A percentile compares a stretch with the other conserved stretches of the same genome.
These are phyloP conservation scores for Fusarium domesticum DNA, from an alignment of 2,329 filamentous ascomycete genomes.

Conservation along the genomic window DNA sequence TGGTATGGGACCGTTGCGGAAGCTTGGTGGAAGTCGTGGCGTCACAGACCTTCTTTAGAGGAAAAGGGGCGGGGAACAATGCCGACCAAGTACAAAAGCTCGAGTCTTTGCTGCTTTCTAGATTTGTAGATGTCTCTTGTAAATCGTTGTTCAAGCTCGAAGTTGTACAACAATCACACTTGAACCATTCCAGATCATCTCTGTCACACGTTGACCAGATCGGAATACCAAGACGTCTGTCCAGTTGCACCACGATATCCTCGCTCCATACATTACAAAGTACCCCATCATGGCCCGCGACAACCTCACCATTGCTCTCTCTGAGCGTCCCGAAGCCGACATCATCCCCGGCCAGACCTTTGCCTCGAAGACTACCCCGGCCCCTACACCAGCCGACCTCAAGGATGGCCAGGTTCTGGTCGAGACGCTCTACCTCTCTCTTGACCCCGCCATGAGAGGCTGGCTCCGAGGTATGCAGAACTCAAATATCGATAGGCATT, in stretches of 20 bases:
- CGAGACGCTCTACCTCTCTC: slow-evolving; percentile 60
- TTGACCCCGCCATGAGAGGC: slow-evolving; percentile 74
- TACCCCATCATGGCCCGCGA: slow-evolving; percentile 39
- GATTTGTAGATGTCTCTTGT: not conserved
- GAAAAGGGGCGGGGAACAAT: not conserved
- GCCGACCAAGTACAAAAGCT: not conserved
- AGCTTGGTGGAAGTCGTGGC: not conserved
- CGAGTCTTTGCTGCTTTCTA: not conserved
- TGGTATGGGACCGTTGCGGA: not conserved
- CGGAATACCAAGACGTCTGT: not conserved
- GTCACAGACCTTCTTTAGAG: not conserved
- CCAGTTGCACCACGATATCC: not conserved
- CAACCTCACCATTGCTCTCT: slow-evolving; percentile 56
- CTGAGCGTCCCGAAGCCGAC: slow-evolving; percentile 57
- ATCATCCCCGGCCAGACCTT: slow-evolving; percentile 68
- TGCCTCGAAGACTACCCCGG: slow-evolving; percentile 47
- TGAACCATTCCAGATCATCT: not conserved
- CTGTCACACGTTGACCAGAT: not conserved
- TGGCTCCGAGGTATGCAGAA: slow-evolving; percentile 58
- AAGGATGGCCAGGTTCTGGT: slow-evolving; percentile 64
- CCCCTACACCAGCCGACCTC: slow-evolving; percentile 51
- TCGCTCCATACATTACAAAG: not conserved
- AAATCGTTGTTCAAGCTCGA: not conserved
- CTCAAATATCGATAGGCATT: not conserved
- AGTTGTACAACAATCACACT: not conserved